Base-by-base conservation (phyloP, 1,139 yeast species). In the Suhomyces bribrorum region DNA sequence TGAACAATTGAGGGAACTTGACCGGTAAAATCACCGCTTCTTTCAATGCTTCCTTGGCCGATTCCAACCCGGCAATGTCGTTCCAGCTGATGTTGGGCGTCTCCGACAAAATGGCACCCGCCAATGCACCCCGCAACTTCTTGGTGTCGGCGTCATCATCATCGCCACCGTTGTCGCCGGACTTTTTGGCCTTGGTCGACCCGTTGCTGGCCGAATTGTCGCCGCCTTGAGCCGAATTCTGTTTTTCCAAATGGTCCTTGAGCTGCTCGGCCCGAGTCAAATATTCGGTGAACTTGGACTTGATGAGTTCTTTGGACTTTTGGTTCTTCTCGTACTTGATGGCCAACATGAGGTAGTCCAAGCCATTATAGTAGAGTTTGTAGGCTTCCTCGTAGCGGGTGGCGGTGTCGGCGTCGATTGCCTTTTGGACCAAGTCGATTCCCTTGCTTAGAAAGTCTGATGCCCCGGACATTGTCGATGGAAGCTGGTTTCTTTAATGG, bases 11-110 rank as follows among this genome's bases (percentile, higher is more conserved):
- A 1, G 98, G 98, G 59, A 92, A 90, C 61, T 82, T 84, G 20
- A 89, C 95, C 3, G 98, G 98, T 44, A 90, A 70, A 31, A 94
- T 92, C 35, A 94, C 99, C 1, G 98, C 97, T 62, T 94, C 98
- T 61, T 94, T 94, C 43, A 94, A 70, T 1, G 98, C 96, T 53
- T 92, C 97, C 57, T 94, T 94, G 7, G 99, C 99, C 25, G 79
- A 77, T 47, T 92, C 97, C 46, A 94, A 73, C 16, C 98, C 99
- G 1, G 98, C 98, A 50, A 94, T 85, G 57, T 94, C 99, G 46
- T 79, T 83, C 99, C 99, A 94, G 47, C 76, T 77, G 23, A 94
- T 95, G 56, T 94, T 84, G 20, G 99, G 99, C 46, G 80, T 90
- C 54, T 92, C 98, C 25, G 92, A 77, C 37, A 94, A 69, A 48